These are phyloP conservation scores for Gossypium aridum DNA, from an alignment of 441 rosid genomes.

Conservation along the genomic window DNA sequence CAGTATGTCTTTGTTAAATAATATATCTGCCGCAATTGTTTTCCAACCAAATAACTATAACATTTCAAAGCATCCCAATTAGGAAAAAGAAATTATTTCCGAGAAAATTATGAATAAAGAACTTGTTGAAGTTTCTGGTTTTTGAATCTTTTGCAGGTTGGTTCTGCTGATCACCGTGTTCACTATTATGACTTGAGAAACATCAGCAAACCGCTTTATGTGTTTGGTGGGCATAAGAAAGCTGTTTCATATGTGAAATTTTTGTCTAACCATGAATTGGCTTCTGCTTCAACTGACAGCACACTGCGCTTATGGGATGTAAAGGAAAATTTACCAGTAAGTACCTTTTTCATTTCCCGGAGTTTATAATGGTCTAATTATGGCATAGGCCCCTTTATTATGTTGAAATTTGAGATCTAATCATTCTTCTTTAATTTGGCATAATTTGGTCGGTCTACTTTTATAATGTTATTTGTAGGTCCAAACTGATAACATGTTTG, in stretches of 20 bases:
- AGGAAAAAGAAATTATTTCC: background rate
- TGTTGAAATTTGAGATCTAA: no score
- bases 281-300: conserved; percentile 39
- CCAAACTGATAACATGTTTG: no score
- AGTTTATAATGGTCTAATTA: background rate
- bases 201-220: conserved; percentile 25
- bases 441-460: no score
- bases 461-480: no score
- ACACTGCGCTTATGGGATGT: conserved; percentile 41
- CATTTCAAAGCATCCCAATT: background rate
- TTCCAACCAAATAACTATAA: background rate
- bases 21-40: background rate
- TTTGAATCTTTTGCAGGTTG: conserved; percentile 25
- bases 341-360: background rate
- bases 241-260: conserved; percentile 38
- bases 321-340: conserved; percentile 25
- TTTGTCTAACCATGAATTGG: conserved; percentile 29
- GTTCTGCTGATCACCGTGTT: conserved; percentile 37
- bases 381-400: no score
- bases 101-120: background rate
- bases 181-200: conserved; percentile 35
- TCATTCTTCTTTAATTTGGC: no score
- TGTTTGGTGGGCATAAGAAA: conserved; percentile 33
- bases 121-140: background rate
- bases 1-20: conserved; percentile 21